These are phyloP conservation scores for Rehmannia glutinosa DNA, from an alignment of 257 asterid genomes.

Conservation along the genomic window DNA sequence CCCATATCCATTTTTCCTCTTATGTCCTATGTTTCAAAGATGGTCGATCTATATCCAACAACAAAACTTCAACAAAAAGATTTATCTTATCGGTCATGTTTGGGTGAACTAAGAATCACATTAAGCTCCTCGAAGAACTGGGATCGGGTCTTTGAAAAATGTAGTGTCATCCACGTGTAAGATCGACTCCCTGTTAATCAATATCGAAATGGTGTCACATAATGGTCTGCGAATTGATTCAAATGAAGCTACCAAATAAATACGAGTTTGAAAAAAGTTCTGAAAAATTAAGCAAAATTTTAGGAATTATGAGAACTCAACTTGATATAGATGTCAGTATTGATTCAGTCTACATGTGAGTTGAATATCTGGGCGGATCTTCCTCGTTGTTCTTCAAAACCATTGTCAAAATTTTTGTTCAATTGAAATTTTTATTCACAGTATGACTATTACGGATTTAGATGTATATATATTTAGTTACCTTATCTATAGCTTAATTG, in stretches of 20 bases:
- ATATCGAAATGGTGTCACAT: neutral
- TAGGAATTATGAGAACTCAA: neutral
- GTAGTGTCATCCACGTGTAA: neutral
- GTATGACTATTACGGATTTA: no score
- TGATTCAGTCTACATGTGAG: neutral
- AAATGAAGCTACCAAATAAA: neutral
- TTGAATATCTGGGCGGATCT: neutral
- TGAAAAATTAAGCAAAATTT: neutral
- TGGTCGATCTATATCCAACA: neutral
- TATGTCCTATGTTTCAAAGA: neutral
- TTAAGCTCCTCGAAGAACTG: neutral
- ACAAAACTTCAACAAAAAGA: neutral
- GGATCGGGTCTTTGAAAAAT: neutral
- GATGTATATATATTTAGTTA: no score
- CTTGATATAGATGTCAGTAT: neutral
- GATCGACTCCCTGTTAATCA: neutral
- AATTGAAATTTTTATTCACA: neutral
- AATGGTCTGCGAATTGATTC: neutral
- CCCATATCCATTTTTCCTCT: no score
- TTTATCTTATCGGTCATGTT: neutral
- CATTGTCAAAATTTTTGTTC: neutral
- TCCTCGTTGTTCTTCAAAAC: neutral
- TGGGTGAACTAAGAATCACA: neutral
- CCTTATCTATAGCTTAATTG: no score
- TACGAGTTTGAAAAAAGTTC: neutral